Conservation (phyloP, 768 basidiomycete species). For the Termitomyces bulborhizus region DNA sequence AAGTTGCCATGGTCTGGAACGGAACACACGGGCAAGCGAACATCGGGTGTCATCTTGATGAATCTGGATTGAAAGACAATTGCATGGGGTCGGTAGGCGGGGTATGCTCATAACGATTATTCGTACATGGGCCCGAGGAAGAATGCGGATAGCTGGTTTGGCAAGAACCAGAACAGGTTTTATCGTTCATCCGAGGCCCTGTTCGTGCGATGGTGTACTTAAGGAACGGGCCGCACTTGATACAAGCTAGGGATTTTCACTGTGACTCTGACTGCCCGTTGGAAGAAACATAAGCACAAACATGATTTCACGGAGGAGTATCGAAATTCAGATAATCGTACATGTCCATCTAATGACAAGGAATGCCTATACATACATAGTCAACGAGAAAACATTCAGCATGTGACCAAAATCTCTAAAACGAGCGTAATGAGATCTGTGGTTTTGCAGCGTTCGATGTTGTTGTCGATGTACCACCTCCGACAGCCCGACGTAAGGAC, state of each 20-base stretch:
- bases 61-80: no score
- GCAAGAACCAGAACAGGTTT: no score
- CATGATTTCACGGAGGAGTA: background rate
- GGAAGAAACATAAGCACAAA: background rate
- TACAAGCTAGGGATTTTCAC: background rate
- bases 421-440: slow-evolving; percentile 73
- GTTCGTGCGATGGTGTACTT: no score
- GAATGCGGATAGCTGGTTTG: no score
- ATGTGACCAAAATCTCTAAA: slow-evolving; percentile 27
- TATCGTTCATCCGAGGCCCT: no score
- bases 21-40: no score
- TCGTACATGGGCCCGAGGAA: no score
- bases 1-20: no score
- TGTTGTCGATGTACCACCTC: slow-evolving; percentile 28
- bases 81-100: no score
- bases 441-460: slow-evolving; percentile 46
- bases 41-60: no score
- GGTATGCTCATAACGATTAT: no score
- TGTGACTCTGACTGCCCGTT: background rate
- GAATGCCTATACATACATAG: background rate
- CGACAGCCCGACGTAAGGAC: slow-evolving; percentile 72
- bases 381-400: background rate
- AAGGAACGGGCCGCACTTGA: no score
- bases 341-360: background rate
- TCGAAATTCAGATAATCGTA: background rate